phyloP scores from a whole-genome alignment of 345 rosid species.

The Angophora floribunda region DNA sequence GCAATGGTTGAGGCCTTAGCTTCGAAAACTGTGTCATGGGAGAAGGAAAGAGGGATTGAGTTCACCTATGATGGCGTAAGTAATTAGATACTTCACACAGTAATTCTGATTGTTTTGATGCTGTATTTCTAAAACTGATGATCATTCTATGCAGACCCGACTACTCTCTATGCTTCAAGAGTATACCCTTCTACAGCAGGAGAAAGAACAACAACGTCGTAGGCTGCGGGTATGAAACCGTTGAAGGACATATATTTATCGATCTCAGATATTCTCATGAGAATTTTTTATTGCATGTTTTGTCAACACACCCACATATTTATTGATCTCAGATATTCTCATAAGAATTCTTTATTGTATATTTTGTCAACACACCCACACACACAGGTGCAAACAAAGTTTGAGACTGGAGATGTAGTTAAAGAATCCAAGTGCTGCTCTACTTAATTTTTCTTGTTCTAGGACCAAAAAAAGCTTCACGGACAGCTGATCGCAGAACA shows the following conservation, averaged over 20 bases:
- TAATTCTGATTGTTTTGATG: neutral
- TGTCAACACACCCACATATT: neutral
- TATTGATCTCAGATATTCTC: neutral
- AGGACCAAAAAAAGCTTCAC: constrained; percentile 98
- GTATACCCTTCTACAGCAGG: constrained; percentile 58
- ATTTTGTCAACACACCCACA: neutral
- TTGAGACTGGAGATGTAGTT: neutral
- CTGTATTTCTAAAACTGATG: neutral
- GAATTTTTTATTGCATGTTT: neutral
- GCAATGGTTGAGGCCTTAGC: constrained; percentile 88
- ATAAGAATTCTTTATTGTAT: neutral
- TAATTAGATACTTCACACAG: neutral
- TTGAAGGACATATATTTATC: neutral
- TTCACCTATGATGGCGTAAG: constrained; percentile 94
- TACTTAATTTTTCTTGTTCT: neutral
- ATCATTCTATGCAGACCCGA: constrained; percentile 35
- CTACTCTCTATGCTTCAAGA: constrained; percentile 91
- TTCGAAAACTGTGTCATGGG: constrained; percentile 85
- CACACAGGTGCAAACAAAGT: neutral
- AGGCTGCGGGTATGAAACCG: constrained; percentile 55
- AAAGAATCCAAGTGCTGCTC: neutral
- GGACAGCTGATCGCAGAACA: constrained; percentile 93
- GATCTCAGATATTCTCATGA: neutral
- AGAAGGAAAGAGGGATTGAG: constrained; percentile 65
- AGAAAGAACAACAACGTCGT: constrained; percentile 92